Conservation (phyloP, 306 rosid genomes). For the Prosopis cineraria region DNA sequence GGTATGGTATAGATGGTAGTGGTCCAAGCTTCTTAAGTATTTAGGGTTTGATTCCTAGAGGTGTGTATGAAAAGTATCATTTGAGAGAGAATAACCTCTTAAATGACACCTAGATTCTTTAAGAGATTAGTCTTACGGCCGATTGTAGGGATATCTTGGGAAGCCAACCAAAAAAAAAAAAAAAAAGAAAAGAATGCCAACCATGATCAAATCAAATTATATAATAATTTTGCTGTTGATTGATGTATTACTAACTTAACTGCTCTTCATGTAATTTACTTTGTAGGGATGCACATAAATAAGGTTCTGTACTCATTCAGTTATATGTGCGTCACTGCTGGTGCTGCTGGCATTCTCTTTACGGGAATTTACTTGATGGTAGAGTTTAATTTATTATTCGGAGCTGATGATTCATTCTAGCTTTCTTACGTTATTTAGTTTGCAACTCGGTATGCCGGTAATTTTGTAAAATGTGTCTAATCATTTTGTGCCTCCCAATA, state of each 20-base stretch:
- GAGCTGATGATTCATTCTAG: not conserved
- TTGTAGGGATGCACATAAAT: slow-evolving; percentile 80
- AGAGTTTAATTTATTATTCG: slow-evolving; percentile 15
- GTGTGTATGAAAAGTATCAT: too few relatives aligned
- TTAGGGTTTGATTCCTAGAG: too few relatives aligned
- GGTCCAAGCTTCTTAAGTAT: too few relatives aligned
- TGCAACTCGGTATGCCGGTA: not conserved
- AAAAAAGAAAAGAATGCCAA: too few relatives aligned
- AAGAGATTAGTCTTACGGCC: too few relatives aligned
- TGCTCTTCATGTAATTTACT: not conserved
- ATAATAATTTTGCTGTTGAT: not conserved
- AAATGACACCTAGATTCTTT: too few relatives aligned
- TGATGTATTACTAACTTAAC: not conserved
- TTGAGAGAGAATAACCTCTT: too few relatives aligned
- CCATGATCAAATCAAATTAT: not conserved
- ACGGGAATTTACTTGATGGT: slow-evolving; percentile 85
- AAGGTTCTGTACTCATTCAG: slow-evolving; percentile 88
- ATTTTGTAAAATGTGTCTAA: not conserved
- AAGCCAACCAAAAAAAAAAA: too few relatives aligned
- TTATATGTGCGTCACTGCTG: slow-evolving; percentile 87
- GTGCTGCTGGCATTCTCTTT: slow-evolving; percentile 80
- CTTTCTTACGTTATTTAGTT: slow-evolving; percentile 3
- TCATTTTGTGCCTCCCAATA: not conserved
- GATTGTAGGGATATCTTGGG: too few relatives aligned
- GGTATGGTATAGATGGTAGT: too few relatives aligned